Conservation (phyloP, 371 early-diverging fungal species). For the Mortierella sp. region DNA sequence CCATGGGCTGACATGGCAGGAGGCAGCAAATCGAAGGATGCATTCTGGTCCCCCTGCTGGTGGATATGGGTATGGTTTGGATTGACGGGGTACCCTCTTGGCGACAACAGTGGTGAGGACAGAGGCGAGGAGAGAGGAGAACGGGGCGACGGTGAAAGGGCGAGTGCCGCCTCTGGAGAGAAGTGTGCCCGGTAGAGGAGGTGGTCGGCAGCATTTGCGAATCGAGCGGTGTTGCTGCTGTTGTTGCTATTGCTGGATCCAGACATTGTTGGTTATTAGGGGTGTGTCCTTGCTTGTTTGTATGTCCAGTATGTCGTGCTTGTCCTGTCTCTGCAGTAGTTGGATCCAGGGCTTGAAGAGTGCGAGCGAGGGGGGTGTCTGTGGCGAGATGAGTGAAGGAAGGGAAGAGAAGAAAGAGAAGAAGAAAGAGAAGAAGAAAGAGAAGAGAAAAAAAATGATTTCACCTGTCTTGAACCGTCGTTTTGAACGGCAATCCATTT, state of each 20-base stretch:
- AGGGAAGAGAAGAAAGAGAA: background rate
- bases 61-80: background rate
- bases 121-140: conserved; percentile 2
- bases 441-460: background rate
- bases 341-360: background rate
- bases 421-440: background rate
- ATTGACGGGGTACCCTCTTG: conserved; percentile 3
- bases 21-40: conserved; percentile 5
- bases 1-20: conserved; percentile 17
- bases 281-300: background rate
- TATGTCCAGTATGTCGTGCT: background rate
- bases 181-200: background rate
- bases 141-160: background rate
- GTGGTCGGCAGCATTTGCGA: background rate
- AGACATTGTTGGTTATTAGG: background rate
- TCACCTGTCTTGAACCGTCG: background rate
- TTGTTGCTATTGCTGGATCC: background rate
- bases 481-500: background rate
- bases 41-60: background rate
- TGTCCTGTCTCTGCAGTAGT: background rate
- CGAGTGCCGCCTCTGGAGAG: background rate
- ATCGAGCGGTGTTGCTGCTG: background rate
- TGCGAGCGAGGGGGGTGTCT: background rate
- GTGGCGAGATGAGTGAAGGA: no score
- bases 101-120: conserved; percentile 12